These are phyloP conservation scores for Aspergillus udagawae DNA, from an alignment of 2,329 filamentous ascomycete species.

Conservation along the genomic window DNA sequence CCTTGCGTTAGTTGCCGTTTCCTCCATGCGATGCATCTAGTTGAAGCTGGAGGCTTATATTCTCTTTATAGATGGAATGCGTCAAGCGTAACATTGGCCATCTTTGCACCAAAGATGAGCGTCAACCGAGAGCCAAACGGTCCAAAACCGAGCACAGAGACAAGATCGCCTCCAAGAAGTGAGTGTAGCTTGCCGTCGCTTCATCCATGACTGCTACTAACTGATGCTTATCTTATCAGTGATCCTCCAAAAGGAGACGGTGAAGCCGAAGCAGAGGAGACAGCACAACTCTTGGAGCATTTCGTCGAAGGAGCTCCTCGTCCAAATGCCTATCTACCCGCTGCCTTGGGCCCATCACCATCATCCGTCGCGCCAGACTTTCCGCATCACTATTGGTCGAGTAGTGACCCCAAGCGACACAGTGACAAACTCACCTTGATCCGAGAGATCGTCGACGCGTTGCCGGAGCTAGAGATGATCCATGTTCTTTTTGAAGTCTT, in stretches of 20 bases:
- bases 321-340: neutral
- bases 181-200: neutral
- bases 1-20: conserved; percentile 2
- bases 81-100: conserved; percentile 11
- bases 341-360: neutral
- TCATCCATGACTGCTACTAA: neutral
- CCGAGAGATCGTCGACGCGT: neutral
- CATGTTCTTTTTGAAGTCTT: neutral
- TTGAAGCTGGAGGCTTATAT: too few species aligned
- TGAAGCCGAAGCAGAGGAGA: neutral
- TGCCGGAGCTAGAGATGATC: neutral
- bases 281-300: neutral
- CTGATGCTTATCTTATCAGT: neutral
- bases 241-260: neutral
- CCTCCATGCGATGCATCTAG: too few species aligned
- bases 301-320: neutral
- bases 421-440: neutral
- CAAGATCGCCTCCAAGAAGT: neutral
- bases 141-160: neutral
- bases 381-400: neutral
- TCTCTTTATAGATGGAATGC: conserved; percentile 9
- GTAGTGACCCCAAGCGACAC: neutral
- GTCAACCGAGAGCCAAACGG: conserved; percentile 13
- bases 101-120: conserved; percentile 15
- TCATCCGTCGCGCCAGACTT: neutral